phyloP scores from a whole-genome alignment of 1,139 yeast species.

The Eremothecium gossypii region DNA sequence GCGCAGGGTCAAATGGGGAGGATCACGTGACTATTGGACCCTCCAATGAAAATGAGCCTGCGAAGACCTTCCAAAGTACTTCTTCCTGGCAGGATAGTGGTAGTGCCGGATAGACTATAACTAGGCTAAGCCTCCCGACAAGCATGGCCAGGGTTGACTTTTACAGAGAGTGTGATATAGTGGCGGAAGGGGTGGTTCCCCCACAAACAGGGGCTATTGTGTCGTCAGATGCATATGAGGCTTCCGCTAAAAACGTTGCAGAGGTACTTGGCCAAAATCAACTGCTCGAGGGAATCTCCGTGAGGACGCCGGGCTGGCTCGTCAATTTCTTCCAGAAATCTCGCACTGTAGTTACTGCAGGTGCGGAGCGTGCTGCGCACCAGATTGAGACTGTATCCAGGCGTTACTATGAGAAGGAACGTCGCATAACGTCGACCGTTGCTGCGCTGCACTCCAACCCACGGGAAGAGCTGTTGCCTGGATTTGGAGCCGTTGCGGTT shows the following conservation, averaged over 20 bases:
- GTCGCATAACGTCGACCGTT: constrained; percentile 55
- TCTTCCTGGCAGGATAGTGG: too few relatives aligned
- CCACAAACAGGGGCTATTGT: constrained; percentile 14
- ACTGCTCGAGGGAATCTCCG: constrained; percentile 24
- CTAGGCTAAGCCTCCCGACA: neutral
- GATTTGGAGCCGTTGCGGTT: constrained; percentile 57
- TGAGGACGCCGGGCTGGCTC: constrained; percentile 21
- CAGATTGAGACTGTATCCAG: constrained; percentile 38
- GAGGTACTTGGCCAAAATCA: constrained; percentile 16
- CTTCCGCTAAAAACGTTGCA: constrained; percentile 12
- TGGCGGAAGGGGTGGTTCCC: constrained; percentile 21
- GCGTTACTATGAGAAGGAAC: constrained; percentile 51
- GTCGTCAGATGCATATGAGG: constrained; percentile 19
- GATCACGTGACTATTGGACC: neutral
- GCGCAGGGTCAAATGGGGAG: too few relatives aligned
- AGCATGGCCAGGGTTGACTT: constrained; percentile 10
- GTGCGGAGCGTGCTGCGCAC: constrained; percentile 30
- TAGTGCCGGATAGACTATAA: too few relatives aligned
- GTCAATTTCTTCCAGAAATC: constrained; percentile 15
- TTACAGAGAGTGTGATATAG: constrained; percentile 23
- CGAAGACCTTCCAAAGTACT: too few relatives aligned
- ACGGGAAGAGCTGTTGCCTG: constrained; percentile 70
- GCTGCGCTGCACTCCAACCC: constrained; percentile 56
- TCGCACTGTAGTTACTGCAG: constrained; percentile 31
- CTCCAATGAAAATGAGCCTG: neutral